phyloP scores from a whole-genome alignment of 1,139 yeast genomes.

The Pichia sp. region DNA sequence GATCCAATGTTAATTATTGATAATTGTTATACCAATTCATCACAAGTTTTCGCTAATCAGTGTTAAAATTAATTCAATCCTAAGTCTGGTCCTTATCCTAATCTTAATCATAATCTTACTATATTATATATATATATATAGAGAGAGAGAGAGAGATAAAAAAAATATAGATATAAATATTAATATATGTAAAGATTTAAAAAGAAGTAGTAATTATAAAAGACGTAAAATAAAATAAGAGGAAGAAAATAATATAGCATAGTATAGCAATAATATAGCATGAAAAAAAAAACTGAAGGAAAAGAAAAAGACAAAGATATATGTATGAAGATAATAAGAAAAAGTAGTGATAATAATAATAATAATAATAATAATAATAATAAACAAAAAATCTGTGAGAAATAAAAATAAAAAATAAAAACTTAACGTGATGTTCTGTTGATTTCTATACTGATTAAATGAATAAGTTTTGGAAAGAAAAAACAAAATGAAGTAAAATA shows the following conservation, averaged over 20 bases:
- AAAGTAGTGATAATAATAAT: no score
- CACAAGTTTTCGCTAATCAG: conserved; percentile 54
- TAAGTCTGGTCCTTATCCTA: no score
- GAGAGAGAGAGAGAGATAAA: no score
- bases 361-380: no score
- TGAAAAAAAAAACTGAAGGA: neutral
- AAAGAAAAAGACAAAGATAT: no score
- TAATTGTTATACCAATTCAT: conserved; percentile 57
- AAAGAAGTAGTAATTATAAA: neutral
- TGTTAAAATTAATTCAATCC: no score
- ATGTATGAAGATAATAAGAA: neutral
- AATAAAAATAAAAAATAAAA: neutral
- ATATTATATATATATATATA: neutral
- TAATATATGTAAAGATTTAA: neutral
- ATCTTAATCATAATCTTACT: no score
- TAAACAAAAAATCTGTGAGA: no score
- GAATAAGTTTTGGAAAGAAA: neutral
- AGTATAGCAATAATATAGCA: neutral
- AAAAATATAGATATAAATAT: neutral
- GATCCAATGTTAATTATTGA: conserved; percentile 51
- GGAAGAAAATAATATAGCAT: neutral
- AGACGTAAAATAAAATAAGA: neutral
- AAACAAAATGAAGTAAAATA: neutral
- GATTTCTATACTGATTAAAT: neutral
- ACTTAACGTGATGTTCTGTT: neutral